Evolutionary conservation across 2,329 filamentous ascomycete species (phyloP).

Genomic region (Tolypocladium amazonense): DNA sequence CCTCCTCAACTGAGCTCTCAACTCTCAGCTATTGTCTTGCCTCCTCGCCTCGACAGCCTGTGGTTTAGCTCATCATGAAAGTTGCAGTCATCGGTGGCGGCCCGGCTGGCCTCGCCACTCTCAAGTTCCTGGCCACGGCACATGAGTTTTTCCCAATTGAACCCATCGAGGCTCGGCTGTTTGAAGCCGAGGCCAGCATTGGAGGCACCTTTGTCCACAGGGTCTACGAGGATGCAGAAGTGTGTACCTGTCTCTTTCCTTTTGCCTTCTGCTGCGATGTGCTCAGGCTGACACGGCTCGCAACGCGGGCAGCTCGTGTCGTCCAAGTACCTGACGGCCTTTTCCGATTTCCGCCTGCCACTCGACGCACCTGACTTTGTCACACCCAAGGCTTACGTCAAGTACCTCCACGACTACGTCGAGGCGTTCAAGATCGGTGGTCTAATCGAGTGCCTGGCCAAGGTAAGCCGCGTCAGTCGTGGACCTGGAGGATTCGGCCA

Average conservation of each 20-base stretch:
- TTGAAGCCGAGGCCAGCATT: conserved; percentile 30
- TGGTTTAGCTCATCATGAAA: conserved; percentile 12
- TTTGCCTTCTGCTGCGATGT: background rate
- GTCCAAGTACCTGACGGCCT: conserved; percentile 38
- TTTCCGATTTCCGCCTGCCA: conserved; percentile 36
- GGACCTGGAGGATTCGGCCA: conserved; percentile 3
- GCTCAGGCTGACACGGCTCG: background rate
- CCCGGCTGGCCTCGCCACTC: conserved; percentile 28
- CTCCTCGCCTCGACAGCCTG: background rate
- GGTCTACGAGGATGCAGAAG: conserved; percentile 36
- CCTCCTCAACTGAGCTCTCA: background rate
- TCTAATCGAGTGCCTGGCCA: conserved; percentile 22
- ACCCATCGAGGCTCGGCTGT: conserved; percentile 30
- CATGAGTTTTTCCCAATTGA: conserved; percentile 24
- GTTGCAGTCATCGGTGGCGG: conserved; percentile 34
- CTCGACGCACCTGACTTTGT: conserved; percentile 32
- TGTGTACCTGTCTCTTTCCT: conserved; percentile 4
- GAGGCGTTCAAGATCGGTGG: conserved; percentile 24
- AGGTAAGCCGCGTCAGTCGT: conserved; percentile 17
- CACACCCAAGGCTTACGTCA: conserved; percentile 25
- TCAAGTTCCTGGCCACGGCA: conserved; percentile 27
- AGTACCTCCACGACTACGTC: conserved; percentile 31
- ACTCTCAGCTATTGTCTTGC: background rate
- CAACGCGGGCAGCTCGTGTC: conserved; percentile 27
- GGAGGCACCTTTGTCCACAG: conserved; percentile 37